Conservation (phyloP, 73 alveolate genomes). For the Paramecium octaurelia region DNA sequence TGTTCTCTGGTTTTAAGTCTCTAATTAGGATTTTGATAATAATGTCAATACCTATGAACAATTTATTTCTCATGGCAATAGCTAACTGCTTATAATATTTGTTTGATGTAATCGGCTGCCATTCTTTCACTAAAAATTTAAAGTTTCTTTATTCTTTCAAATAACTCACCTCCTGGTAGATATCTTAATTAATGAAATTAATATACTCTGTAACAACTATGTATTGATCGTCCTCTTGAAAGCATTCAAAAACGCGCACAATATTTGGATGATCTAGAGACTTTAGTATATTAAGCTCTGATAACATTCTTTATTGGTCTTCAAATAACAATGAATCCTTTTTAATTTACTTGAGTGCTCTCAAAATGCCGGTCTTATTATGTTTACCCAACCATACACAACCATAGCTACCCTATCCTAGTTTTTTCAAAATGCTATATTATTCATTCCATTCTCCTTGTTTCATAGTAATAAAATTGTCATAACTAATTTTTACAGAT, state of each 20-base stretch:
- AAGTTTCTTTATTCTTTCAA: conserved; percentile 69
- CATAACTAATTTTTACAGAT: not conserved
- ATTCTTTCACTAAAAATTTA: conserved; percentile 65
- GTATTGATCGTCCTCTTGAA: conserved; percentile 56
- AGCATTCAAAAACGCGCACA: conserved; percentile 62
- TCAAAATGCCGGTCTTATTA: conserved; percentile 65
- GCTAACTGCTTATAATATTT: conserved; percentile 71
- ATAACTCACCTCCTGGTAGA: conserved; percentile 77
- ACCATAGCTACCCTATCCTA: conserved; percentile 71
- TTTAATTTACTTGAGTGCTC: conserved; percentile 13
- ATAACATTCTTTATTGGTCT: conserved; percentile 37
- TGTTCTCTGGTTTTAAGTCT: conserved; percentile 83
- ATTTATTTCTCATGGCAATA: conserved; percentile 75
- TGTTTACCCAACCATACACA: conserved; percentile 85
- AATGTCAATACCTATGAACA: conserved; percentile 50
- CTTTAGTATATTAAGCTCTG: conserved; percentile 12
- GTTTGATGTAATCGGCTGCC: conserved; percentile 74
- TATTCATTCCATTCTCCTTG: conserved; percentile 4
- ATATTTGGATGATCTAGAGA: conserved; percentile 70
- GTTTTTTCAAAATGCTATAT: not conserved
- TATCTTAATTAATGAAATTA: not conserved
- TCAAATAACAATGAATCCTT: not conserved
- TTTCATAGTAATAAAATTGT: conserved; percentile 18
- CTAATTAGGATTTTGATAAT: not conserved
- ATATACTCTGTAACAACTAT: conserved; percentile 57